Evolutionary conservation across 441 rosid genomes (phyloP).

Genomic region (Euphorbia schlechtendalii): DNA sequence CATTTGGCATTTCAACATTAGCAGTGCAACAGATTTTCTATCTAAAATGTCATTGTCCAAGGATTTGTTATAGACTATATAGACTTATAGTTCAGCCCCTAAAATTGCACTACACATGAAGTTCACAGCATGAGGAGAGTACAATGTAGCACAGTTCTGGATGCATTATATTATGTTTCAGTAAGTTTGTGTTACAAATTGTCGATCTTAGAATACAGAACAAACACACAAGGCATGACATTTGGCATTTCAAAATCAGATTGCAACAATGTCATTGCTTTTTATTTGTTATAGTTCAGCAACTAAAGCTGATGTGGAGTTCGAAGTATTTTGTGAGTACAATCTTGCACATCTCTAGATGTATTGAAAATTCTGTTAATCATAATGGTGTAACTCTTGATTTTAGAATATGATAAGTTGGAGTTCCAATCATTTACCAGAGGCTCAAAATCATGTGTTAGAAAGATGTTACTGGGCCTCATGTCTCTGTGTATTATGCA

Average conservation of each 20-base stretch:
- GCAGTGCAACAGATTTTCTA: background rate
- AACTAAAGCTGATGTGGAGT: background rate
- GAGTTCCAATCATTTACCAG: slow-evolving; percentile 32
- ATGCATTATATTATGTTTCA: no score
- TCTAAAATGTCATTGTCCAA: background rate
- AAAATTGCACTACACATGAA: background rate
- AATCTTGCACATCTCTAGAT: background rate
- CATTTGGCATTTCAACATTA: background rate
- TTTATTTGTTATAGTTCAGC: background rate
- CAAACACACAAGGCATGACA: background rate
- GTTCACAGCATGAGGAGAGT: background rate
- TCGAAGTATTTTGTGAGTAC: background rate
- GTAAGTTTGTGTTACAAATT: background rate
- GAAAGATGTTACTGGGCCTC: slow-evolving; percentile 53
- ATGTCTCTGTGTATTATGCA: slow-evolving; percentile 60
- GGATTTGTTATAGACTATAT: background rate
- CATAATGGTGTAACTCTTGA: background rate
- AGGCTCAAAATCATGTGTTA: slow-evolving; percentile 69
- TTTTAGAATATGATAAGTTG: background rate
- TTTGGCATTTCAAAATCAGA: background rate
- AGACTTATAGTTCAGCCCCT: background rate
- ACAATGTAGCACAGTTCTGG: background rate
- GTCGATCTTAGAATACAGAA: background rate
- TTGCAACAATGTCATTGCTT: background rate
- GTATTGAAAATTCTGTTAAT: background rate